Base-by-base conservation (phyloP, 1,284 basidiomycete genomes). In the Trichosporon sp. region DNA sequence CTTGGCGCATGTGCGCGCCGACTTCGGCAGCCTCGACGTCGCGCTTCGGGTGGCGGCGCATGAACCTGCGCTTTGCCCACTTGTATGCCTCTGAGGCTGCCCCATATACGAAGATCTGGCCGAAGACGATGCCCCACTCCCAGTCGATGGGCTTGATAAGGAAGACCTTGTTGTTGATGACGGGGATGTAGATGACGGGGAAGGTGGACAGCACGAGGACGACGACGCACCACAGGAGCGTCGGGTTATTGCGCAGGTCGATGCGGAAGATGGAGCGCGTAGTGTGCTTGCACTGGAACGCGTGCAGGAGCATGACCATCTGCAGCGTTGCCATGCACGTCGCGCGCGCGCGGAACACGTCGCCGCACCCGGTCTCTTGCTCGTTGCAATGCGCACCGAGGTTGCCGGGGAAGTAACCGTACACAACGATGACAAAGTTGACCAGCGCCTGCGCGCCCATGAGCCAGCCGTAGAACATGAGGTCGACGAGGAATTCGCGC, bases 381-480 rank as follows among this genome's bases (percentile, higher is more conserved):
- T 85, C 84, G 76, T 89, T 89, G 74, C 88, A 88, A 25, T 85
- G 77, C 21, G 23, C 15, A 21, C 68, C 71, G 27, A 70, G 68
- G 38, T 66, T 29, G 35, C 65, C 31, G 31, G 78, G 76, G 67
- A 73, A 76, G 70, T 83, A 83, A 6, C 87, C 87, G 75, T 85
- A 89, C 25, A 88, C 82, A 68, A 89, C 86, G 64, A 88, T 85
- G 38, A 86, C 84, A 75, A 88, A 88, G 77, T 84, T 86, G 70
- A 83, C 77, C 34, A 90, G 80, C 65, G 85, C 86, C 25, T 87
- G 84, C 0, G 83, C 86, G 3, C 88, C 88, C 84, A 90, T 90
- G 68, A 88, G 78, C 65, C 89, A 75, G 2, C 90, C 90, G 80
- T 91, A 91, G 42, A 87, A 86, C 60, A 88, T 69, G 67, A 88